These are phyloP conservation scores for Paramyrothecium roridum DNA, from an alignment of 2,329 filamentous ascomycete genomes.

Conservation along the genomic window DNA sequence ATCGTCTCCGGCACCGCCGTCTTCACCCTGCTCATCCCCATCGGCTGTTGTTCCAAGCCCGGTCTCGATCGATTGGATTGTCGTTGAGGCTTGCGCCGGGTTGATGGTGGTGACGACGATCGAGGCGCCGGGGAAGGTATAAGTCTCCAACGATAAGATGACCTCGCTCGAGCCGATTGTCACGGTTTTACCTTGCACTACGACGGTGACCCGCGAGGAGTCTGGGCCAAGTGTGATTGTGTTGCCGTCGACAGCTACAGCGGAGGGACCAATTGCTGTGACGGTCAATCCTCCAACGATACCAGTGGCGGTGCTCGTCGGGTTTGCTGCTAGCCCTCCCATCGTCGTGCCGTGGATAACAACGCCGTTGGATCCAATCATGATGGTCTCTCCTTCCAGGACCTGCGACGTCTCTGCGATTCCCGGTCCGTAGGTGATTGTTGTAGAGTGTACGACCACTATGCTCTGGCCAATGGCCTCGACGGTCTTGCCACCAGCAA, in stretches of 20 bases:
- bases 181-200: conserved; percentile 45
- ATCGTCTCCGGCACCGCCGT: conserved; percentile 7
- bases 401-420: conserved; percentile 30
- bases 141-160: conserved; percentile 39
- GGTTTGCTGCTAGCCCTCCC: not conserved
- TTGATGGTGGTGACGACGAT: conserved; percentile 39
- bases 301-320: not conserved
- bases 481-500: conserved; percentile 32
- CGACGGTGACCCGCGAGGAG: conserved; percentile 26
- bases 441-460: conserved; percentile 38
- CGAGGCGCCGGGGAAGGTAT: conserved; percentile 42
- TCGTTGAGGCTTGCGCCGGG: conserved; percentile 20
- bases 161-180: conserved; percentile 48
- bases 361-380: conserved; percentile 48
- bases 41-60: conserved; percentile 8
- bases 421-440: conserved; percentile 41
- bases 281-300: conserved; percentile 26
- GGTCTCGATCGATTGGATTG: conserved; percentile 20
- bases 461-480: conserved; percentile 38
- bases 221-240: conserved; percentile 43
- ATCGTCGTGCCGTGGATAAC: conserved; percentile 12
- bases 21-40: not conserved
- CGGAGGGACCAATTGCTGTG: conserved; percentile 37
- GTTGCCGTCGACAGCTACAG: conserved; percentile 37
- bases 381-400: conserved; percentile 49